Conservation (phyloP, 2,329 filamentous ascomycete species). For the Claviceps fusiformis region DNA sequence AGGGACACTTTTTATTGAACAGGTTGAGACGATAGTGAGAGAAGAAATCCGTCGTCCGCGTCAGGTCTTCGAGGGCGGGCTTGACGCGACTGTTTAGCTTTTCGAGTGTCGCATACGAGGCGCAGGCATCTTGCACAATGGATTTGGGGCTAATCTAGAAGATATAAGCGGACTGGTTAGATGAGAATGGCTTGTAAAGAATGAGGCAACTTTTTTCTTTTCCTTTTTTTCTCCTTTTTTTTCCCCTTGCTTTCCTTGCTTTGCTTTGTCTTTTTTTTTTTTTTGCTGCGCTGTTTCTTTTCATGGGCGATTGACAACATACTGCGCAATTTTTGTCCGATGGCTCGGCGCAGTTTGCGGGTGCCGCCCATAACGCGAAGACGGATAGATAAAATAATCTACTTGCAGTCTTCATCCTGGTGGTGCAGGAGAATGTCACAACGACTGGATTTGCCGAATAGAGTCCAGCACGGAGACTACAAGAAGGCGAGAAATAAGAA, state of each 20-base stretch:
- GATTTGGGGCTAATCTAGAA: conserved; percentile 70
- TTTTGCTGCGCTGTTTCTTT: not conserved
- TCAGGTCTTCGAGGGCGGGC: conserved; percentile 67
- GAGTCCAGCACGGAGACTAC: not conserved
- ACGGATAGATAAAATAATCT: conserved; percentile 42
- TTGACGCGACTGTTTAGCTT: conserved; percentile 64
- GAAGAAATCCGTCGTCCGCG: conserved; percentile 88
- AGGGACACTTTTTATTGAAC: conserved; percentile 87
- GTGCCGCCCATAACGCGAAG: conserved; percentile 39
- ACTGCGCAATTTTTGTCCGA: conserved; percentile 39
- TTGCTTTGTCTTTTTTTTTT: not conserved
- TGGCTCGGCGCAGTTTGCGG: conserved; percentile 28
- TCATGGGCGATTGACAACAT: conserved; percentile 17
- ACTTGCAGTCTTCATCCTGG: conserved; percentile 37
- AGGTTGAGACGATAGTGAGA: conserved; percentile 93
- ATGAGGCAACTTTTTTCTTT: not conserved
- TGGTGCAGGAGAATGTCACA: conserved; percentile 4
- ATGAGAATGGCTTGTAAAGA: not conserved
- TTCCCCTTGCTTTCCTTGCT: not conserved
- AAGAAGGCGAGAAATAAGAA: not conserved
- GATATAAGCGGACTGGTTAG: conserved; percentile 11
- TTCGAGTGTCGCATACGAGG: conserved; percentile 84
- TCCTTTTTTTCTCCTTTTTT: not conserved
- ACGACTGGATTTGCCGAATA: not conserved
- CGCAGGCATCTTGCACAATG: conserved; percentile 88